These are phyloP conservation scores for Angophora floribunda DNA, from an alignment of 345 rosid genomes.

Conservation along the genomic window DNA sequence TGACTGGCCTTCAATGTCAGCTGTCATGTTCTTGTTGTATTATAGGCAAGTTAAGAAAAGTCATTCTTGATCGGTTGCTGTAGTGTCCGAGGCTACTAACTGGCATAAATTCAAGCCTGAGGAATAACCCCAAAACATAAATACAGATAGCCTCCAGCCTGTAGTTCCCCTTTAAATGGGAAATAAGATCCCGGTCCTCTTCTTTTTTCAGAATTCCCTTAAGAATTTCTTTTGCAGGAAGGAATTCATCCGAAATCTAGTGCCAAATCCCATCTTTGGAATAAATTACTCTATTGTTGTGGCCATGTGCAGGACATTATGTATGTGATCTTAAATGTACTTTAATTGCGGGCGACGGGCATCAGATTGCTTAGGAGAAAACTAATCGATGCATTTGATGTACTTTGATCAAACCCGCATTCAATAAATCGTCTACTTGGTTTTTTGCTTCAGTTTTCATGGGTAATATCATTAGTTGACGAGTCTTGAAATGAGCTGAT, in stretches of 20 bases:
- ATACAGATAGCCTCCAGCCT: too few relatives aligned
- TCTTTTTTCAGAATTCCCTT: too few relatives aligned
- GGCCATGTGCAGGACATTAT: too few relatives aligned
- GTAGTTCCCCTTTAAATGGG: too few relatives aligned
- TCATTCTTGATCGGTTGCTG: not conserved
- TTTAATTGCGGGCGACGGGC: not conserved
- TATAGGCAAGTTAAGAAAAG: not conserved
- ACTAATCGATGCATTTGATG: not conserved
- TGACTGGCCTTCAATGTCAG: not conserved
- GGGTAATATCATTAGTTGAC: not conserved
- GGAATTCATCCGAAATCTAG: not conserved
- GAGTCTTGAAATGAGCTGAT: not conserved
- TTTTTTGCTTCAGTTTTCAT: not conserved
- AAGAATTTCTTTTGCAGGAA: too few relatives aligned
- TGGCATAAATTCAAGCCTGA: not conserved
- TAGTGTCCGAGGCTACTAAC: not conserved
- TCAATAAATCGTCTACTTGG: not conserved
- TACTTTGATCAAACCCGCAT: not conserved
- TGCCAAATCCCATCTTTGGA: not conserved
- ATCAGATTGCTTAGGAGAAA: not conserved
- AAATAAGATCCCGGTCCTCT: too few relatives aligned
- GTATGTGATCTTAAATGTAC: not conserved
- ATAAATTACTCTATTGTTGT: not conserved
- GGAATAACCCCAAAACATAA: too few relatives aligned
- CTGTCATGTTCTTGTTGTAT: not conserved